Base-by-base conservation (phyloP, 1,284 basidiomycete genomes). In the Filobasidium uniguttulatum region DNA sequence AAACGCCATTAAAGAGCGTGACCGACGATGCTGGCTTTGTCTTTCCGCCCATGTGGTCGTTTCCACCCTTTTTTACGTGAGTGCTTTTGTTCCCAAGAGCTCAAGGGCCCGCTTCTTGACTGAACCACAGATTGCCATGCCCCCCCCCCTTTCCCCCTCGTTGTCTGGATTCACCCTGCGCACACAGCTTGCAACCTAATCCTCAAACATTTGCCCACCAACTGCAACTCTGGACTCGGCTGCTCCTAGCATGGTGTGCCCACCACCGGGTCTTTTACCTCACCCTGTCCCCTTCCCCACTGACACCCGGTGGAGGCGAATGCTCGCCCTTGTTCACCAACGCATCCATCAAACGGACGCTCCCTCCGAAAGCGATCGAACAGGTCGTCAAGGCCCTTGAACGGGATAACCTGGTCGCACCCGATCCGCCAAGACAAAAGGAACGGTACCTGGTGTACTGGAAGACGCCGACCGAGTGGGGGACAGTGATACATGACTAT, bases 21-120 rank as follows among this genome's bases (percentile, higher is more conserved):
- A 62, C 50, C 10, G 51, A 60, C 6, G 3, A 59, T 1, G 53
- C 58, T 6, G 67, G 66, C 14, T 74, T 71, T 56, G 58, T 58
- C 25, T 71, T 62, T 44, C 75, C 74, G 0, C 62, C 71, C 0
- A 67, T 75, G 44, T 73, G 70, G 66, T 68, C 65, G n/a, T 76
- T 75, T 54, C 73, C 74, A 1, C 74, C 74, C 0, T 75, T 76
- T 65, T 76, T 73, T 62, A 75, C 75, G 57, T 68, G 25, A 17
- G 66, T 60, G 14, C 3, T 3, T 26, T n/a, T n/a, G n/a, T n/a
- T n/a, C n/a, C 28, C 4, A n/a, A 25, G 12, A 28, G 40, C 12
- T 20, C 26, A 31, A 20, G 29, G 9, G 31, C 29, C 14, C 17
- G 29, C 17, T 15, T 2, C 22, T n/a, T 20, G 45, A 33, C 17